These are phyloP conservation scores for Chrysoporthe cubensis DNA, from an alignment of 2,329 filamentous ascomycete species.

Conservation along the genomic window DNA sequence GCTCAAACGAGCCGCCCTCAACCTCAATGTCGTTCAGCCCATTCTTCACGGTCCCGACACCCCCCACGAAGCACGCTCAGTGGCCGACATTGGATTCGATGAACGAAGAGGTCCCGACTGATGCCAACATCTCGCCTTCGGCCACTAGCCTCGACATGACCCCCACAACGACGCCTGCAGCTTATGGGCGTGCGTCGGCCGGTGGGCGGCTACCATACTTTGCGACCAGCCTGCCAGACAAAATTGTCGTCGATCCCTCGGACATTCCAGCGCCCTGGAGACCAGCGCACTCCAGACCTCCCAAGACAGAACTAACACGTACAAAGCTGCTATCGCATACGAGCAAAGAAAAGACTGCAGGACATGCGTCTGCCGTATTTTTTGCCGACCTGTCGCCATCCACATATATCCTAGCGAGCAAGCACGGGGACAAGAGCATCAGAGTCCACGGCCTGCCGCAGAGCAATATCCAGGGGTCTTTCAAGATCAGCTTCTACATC, in stretches of 20 bases:
- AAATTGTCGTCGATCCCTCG: slow-evolving; percentile 19
- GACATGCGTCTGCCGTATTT: slow-evolving; percentile 37
- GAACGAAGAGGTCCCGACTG: not conserved
- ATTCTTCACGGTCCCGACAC: not conserved
- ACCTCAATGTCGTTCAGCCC: slow-evolving; percentile 1
- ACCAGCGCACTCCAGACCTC: not conserved
- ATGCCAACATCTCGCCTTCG: not conserved
- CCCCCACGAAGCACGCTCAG: slow-evolving; percentile 1
- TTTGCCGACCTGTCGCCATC: slow-evolving; percentile 43
- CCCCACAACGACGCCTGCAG: not conserved
- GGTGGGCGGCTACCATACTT: slow-evolving; percentile 13
- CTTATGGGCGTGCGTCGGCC: not conserved
- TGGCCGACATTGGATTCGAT: slow-evolving; percentile 16
- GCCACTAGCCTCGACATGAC: not conserved
- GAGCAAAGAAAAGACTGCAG: slow-evolving; percentile 36
- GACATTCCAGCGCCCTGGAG: slow-evolving; percentile 9
- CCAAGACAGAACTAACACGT: slow-evolving; percentile 4
- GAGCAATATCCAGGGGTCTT: slow-evolving; percentile 33
- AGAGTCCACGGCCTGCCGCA: slow-evolving; percentile 35
- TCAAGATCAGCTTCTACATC: slow-evolving; percentile 46
- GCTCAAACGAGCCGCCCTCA: slow-evolving; percentile 2
- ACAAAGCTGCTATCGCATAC: slow-evolving; percentile 32
- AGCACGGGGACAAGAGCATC: slow-evolving; percentile 38
- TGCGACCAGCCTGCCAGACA: slow-evolving; percentile 23
- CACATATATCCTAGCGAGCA: slow-evolving; percentile 40